A percentile compares a stretch with the other conserved stretches of the same genome.
Conservation (phyloP, 768 basidiomycete species). For the Tylopilus felleus region DNA sequence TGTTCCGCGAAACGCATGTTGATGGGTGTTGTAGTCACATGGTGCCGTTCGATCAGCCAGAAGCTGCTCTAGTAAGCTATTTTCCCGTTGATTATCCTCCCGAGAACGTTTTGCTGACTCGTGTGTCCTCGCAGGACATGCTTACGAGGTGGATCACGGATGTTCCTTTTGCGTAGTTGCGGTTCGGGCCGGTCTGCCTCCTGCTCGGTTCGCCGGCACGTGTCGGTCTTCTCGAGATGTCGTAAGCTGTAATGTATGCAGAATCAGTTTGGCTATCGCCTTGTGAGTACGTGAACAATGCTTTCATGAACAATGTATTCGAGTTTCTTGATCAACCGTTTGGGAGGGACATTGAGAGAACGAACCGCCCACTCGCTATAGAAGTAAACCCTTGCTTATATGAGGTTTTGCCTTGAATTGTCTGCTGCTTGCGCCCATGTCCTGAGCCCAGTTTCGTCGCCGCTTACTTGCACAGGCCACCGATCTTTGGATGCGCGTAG, state of each 20-base stretch:
- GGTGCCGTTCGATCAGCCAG: conserved; percentile 90
- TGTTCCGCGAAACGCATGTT: not conserved
- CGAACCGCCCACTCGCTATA: too few relatives aligned
- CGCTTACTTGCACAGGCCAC: not conserved
- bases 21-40: conserved; percentile 56
- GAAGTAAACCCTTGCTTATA: too few relatives aligned
- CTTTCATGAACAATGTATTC: not conserved
- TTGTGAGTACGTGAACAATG: not conserved
- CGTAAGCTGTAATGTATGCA: not conserved
- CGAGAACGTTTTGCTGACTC: not conserved
- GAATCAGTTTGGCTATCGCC: not conserved
- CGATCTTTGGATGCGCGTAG: not conserved
- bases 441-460: too few relatives aligned
- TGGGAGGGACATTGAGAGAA: not conserved
- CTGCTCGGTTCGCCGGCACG: not conserved
- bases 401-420: too few relatives aligned
- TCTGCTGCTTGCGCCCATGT: too few relatives aligned
- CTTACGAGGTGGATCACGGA: conserved; percentile 58
- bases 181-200: not conserved
- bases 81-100: not conserved
- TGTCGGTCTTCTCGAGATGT: not conserved
- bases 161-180: conserved; percentile 39
- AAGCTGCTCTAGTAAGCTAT: conserved; percentile 67
- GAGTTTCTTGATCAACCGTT: not conserved
- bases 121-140: conserved; percentile 43